Evolutionary conservation across 1,284 basidiomycete species (phyloP), one percentile per base, ranked within the genome.

Genomic region (Tilletiaria anomala): DNA sequence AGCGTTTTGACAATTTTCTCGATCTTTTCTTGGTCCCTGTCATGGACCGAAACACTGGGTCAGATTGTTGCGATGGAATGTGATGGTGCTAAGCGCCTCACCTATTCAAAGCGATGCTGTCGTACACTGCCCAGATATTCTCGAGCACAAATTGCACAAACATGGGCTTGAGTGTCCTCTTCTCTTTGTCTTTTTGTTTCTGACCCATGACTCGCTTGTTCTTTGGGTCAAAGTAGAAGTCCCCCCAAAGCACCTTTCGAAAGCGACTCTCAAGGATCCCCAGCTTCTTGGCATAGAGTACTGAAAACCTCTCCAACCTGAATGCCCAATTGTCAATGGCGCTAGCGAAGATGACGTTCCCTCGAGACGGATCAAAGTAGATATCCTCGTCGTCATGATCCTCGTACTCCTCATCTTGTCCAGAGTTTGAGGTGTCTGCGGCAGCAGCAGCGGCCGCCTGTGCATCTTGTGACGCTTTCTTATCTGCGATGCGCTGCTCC

Each of bases 271-370:
- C 91, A 63, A 84, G 83, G 63, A 96, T 82, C 14, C 84, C 84
- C 16, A 99, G 76, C 69, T 94, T 96, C 18, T 78, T 75, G 1
- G 85, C 82, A 69, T 91, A 97, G 10, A 97, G 72, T 60, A 88
- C 79, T 0, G 93, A 86, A 63, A 99, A 99, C 55, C 84, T 85
- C 45, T 82, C 80, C 6, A 96, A 76, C 23, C 91, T 76, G 72
- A 99, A 99, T 0, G 89, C 93, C 91, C 93, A 97, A 3, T 89
- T 88, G 61, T 96, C 88, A 44, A 96, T 79, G 3, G 93, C 93
- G 24, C 83, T 88, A 1, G 91, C 85, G 66, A 99, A 99, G 34
- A 97, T 76, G 33, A 99, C 93, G 62, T 96, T 97, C 17, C 93
- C 93, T 45, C 79, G 77, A 59, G 91, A 83, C 0, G 93, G 93